These are phyloP conservation scores for Fraxinus xanthoxyloides DNA, from an alignment of 305 asterid species.

Conservation along the genomic window DNA sequence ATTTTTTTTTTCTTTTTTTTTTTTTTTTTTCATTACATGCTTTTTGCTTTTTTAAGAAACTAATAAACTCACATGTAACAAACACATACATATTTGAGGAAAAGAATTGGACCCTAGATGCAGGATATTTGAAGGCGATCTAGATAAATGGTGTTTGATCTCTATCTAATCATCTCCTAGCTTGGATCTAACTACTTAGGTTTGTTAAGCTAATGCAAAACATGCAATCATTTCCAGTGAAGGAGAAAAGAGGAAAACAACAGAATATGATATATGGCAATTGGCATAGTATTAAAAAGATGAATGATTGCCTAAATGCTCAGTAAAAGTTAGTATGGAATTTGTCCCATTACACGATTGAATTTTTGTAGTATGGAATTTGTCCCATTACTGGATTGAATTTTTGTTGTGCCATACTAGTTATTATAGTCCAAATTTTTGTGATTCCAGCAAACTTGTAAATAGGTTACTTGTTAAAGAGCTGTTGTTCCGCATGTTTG, in stretches of 20 bases:
- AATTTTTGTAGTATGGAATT: background rate
- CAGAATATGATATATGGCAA: background rate
- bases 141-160: background rate
- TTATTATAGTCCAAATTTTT: background rate
- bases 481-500: background rate
- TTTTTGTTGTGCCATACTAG: constrained; percentile 3
- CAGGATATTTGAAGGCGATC: background rate
- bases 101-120: background rate
- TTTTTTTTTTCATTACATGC: background rate
- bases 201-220: background rate
- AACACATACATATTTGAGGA: background rate
- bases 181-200: background rate
- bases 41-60: background rate
- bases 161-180: background rate
- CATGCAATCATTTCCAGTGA: background rate
- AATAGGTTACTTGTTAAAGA: background rate
- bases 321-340: background rate
- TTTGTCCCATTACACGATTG: background rate
- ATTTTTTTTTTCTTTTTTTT: too few species aligned
- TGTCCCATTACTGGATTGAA: background rate
- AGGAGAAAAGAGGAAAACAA: background rate
- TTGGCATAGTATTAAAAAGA: background rate
- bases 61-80: background rate
- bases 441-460: background rate
- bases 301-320: background rate